Percentiles rank a stretch among this genome's conserved stretches.
Conservation (phyloP, 495 filamentous ascomycete species). For the Beverwykella pulmonaria region DNA sequence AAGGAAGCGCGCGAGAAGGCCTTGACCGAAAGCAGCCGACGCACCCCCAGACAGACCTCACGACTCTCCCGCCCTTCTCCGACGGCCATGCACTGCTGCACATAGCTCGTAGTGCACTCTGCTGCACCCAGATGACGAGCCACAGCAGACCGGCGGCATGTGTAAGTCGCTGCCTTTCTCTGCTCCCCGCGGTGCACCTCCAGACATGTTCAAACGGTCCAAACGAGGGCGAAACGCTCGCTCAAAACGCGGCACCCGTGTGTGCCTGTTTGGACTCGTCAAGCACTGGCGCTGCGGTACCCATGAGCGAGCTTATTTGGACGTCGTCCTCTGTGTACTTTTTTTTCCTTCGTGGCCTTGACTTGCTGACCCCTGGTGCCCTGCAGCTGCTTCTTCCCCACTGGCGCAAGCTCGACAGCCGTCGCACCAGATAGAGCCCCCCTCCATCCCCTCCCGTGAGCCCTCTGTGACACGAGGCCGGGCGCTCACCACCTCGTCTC, state of each 20-base stretch:
- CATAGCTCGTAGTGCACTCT: not conserved
- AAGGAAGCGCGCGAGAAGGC: not conserved
- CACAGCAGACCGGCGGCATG: not conserved
- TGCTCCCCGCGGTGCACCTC: not conserved
- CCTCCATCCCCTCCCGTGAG: constrained; percentile 41
- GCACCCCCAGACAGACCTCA: not conserved
- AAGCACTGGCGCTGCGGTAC: constrained; percentile 6
- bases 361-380: constrained; percentile 29
- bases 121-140: not conserved
- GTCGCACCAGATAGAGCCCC: constrained; percentile 38
- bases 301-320: constrained; percentile 32
- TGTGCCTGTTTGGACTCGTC: not conserved
- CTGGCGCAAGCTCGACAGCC: constrained; percentile 34
- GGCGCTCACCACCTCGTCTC: constrained; percentile 40
- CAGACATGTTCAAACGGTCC: not conserved
- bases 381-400: constrained; percentile 36
- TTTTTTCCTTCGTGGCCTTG: constrained; percentile 8
- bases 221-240: not conserved
- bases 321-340: constrained; percentile 12
- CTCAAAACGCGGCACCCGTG: constrained; percentile 4
- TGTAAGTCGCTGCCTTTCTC: constrained; percentile 6
- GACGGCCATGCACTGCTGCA: not conserved
- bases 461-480: constrained; percentile 42
- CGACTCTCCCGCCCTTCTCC: not conserved
- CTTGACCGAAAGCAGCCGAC: not conserved